Evolutionary conservation across 2,329 filamentous ascomycete species (phyloP), one percentile per base, ranked within the genome.

Genomic region (Dothistroma septosporum): DNA sequence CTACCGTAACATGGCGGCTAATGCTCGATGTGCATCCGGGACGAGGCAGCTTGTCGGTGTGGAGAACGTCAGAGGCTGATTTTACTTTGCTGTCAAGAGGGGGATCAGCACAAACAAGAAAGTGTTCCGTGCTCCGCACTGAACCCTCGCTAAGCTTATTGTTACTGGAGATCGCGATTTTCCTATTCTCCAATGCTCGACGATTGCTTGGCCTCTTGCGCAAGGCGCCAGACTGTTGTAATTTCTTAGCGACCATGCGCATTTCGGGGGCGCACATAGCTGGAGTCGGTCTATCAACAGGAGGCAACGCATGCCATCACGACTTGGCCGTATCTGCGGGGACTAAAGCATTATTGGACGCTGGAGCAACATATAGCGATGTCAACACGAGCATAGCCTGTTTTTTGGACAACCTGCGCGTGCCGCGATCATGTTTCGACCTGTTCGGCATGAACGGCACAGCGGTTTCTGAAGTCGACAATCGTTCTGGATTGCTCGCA

Each of bases 301-400:
- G 37, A 6, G 41, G 47, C 5, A 28, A 60, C n/a, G 33, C 37
- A 31, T 32, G 28, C 33, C 48, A 63, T 16, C 24, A 58, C 22
- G 59, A 59, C 14, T 44, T 49, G 48, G 63, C 64, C 6, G 50
- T 68, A 16, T 64, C 64, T 48, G 65, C 69, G 19, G 63, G 57
- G 14, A 66, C 67, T 4, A 69, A 69, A 60, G 69, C 69, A 28
- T 50, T 71, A 48, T 50, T 71, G 14, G 69, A 71, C 57, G 68
- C 68, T 14, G 68, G 69, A 11, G 37, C 69, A 16, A 66, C 66
- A 21, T 71, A 69, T 60, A 62, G 58, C 46, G 61, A 70, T 60
- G 59, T 70, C 12, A 62, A 68, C 31, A 55, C 59, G 50, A 64
- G 63, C 52, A 54, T 69, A 22, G 61, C 63, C 8, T 64, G 61